A percentile compares a stretch with the other conserved stretches of the same genome.
Conservation (phyloP, 768 basidiomycete species). For the Boletus edulis region DNA sequence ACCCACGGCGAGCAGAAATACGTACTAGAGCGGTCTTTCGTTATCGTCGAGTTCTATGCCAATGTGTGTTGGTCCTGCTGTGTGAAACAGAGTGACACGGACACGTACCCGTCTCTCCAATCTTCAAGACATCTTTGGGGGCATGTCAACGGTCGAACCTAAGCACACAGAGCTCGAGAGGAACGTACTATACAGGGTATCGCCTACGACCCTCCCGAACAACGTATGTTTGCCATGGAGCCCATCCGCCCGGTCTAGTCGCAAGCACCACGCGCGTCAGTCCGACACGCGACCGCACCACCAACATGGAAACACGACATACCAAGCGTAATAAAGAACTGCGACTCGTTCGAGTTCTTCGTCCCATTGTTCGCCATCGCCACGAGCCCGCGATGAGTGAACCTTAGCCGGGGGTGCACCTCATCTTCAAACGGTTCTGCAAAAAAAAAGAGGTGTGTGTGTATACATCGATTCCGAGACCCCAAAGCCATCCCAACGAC, state of each 20-base stretch:
- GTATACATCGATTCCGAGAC: too few relatives aligned
- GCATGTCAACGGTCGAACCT: neutral
- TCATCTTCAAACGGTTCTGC: conserved; percentile 93
- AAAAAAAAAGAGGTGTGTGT: neutral
- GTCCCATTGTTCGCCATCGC: conserved; percentile 91
- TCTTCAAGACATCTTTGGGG: conserved; percentile 79
- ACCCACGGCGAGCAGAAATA: conserved; percentile 6
- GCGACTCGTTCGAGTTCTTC: conserved; percentile 89
- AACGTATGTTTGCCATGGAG: conserved; percentile 93
- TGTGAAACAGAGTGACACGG: neutral
- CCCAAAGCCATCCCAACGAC: too few relatives aligned
- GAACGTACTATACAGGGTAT: conserved; percentile 82
- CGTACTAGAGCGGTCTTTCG: conserved; percentile 80
- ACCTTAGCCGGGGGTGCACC: conserved; percentile 87
- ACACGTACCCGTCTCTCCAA: conserved; percentile 78
- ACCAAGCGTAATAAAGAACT: conserved; percentile 96
- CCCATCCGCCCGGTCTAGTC: conserved; percentile 82
- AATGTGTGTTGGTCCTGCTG: neutral
- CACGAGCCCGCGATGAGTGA: conserved; percentile 85
- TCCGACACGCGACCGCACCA: neutral
- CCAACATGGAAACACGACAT: neutral
- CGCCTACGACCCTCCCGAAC: conserved; percentile 87
- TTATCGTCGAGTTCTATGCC: conserved; percentile 65
- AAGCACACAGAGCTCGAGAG: neutral
- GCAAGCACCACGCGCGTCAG: neutral